phyloP scores from a whole-genome alignment of 2,329 filamentous ascomycete species.

The Hypoxylon rubiginosum region DNA sequence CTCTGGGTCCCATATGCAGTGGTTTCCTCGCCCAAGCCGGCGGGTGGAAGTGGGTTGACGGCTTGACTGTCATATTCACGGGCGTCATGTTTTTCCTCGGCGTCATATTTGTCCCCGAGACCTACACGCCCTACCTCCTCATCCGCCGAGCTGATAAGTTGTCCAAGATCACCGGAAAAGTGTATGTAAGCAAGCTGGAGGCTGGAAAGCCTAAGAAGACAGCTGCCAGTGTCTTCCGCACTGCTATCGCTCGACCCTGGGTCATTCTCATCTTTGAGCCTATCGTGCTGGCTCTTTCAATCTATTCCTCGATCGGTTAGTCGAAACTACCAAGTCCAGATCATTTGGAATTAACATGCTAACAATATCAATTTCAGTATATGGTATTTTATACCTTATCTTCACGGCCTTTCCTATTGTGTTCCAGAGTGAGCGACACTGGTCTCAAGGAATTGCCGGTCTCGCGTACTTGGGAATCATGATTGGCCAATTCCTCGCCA shows the following conservation, averaged over 20 bases:
- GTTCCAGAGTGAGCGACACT: neutral
- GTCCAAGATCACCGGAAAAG: neutral
- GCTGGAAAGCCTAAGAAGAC: constrained; percentile 1
- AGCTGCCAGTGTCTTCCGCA: neutral
- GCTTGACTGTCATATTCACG: neutral
- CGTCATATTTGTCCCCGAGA: neutral
- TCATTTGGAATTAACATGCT: neutral
- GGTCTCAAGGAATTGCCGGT: constrained; percentile 9
- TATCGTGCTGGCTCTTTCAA: neutral
- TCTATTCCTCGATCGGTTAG: neutral
- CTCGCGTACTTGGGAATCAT: constrained; percentile 10
- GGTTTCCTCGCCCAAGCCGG: neutral
- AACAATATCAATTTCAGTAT: neutral
- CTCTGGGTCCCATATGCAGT: neutral
- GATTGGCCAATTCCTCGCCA: constrained; percentile 9
- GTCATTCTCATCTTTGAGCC: neutral
- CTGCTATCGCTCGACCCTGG: neutral
- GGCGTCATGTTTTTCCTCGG: neutral
- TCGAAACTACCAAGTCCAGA: too few species aligned
- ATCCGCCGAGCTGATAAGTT: neutral
- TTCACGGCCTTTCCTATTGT: constrained; percentile 2
- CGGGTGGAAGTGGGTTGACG: neutral
- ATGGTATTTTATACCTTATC: neutral
- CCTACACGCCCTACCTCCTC: neutral
- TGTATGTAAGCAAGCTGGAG: neutral